Percentiles rank a stretch among this genome's conserved stretches.
These are phyloP conservation scores for Porcisia hertigi DNA, from an alignment of 208 protist genomes.

Conservation along the genomic window DNA sequence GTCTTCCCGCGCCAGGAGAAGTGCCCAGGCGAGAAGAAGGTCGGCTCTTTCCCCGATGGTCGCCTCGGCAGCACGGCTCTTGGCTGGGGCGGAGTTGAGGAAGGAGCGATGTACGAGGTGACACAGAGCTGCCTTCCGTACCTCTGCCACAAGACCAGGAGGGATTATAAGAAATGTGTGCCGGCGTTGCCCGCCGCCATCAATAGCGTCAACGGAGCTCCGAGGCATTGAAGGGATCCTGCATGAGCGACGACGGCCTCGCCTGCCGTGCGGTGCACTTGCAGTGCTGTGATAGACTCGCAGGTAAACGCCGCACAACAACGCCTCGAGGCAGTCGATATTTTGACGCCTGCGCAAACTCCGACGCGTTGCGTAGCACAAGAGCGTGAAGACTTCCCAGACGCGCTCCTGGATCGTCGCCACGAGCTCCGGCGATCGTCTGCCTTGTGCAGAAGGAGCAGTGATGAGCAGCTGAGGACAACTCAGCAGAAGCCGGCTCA, in stretches of 20 bases:
- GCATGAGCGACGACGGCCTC: not conserved
- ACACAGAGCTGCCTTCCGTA: constrained; percentile 17
- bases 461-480: not conserved
- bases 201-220: not conserved
- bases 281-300: not conserved
- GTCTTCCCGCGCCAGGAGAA: constrained; percentile 12
- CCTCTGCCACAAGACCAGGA: not conserved
- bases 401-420: not conserved
- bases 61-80: not conserved
- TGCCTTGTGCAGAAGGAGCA: not conserved
- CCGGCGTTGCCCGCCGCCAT: not conserved
- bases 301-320: constrained; percentile 28
- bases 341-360: constrained; percentile 27
- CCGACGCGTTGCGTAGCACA: constrained; percentile 36
- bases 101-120: constrained; percentile 33
- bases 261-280: not conserved
- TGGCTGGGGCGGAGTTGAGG: not conserved
- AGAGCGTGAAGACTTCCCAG: constrained; percentile 17
- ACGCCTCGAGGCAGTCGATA: constrained; percentile 24
- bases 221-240: not conserved
- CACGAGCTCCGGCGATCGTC: not conserved
- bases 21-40: constrained; percentile 20
- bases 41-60: not conserved
- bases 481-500: constrained; percentile 14
- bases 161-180: not conserved